phyloP scores from a whole-genome alignment of 345 rosid genomes.

The Bruguiera parviflora region DNA sequence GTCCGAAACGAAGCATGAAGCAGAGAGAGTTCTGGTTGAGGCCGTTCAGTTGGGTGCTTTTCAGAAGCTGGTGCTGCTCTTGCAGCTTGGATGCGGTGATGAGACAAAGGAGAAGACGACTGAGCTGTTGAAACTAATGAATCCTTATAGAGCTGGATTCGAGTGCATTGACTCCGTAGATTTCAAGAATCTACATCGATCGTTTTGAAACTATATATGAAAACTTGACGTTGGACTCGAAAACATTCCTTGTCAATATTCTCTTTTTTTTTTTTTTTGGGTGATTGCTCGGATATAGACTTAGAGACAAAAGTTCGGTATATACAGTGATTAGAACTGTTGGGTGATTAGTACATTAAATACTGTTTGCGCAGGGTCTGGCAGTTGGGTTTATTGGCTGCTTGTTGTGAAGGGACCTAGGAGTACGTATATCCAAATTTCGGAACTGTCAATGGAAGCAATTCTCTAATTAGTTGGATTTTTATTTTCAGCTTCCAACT shows the following conservation, averaged over 20 bases:
- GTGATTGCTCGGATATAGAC: too few relatives aligned
- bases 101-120: constrained; percentile 58
- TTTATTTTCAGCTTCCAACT: too few relatives aligned
- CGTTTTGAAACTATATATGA: constrained; percentile 34
- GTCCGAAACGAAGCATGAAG: constrained; percentile 20
- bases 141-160: constrained; percentile 47
- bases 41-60: constrained; percentile 55
- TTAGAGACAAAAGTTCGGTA: too few relatives aligned
- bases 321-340: too few relatives aligned
- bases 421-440: too few relatives aligned
- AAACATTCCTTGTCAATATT: background rate
- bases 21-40: constrained; percentile 27
- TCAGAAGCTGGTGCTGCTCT: constrained; percentile 51
- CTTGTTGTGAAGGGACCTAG: too few relatives aligned
- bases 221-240: too few relatives aligned
- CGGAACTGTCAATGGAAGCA: too few relatives aligned
- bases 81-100: constrained; percentile 48
- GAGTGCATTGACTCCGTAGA: constrained; percentile 59
- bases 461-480: too few relatives aligned
- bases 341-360: too few relatives aligned
- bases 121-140: constrained; percentile 50
- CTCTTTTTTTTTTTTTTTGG: background rate
- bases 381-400: too few relatives aligned
- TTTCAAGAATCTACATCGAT: constrained; percentile 55
- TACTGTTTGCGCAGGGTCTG: too few relatives aligned